These are phyloP conservation scores for Phoenix roebelenii DNA, from an alignment of 176 grass and related monocot genomes.

Conservation along the genomic window DNA sequence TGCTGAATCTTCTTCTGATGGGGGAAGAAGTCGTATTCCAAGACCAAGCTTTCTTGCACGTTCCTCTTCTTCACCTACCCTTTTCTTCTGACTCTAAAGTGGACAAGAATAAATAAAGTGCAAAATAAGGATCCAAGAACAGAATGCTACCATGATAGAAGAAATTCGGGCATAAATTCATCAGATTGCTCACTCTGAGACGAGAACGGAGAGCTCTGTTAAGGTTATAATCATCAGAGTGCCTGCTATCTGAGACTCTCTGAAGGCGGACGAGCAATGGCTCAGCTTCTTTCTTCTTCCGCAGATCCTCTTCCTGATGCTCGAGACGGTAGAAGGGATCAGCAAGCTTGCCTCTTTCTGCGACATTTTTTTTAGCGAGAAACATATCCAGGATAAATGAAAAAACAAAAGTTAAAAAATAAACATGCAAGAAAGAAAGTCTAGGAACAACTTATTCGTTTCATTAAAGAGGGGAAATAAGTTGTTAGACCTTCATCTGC, in stretches of 20 bases:
- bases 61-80: slow-evolving; percentile 57
- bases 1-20: slow-evolving; percentile 53
- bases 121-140: slow-evolving; percentile 22
- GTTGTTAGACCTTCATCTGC: slow-evolving; percentile 68
- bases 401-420: background rate
- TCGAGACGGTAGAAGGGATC: slow-evolving; percentile 96
- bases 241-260: slow-evolving; percentile 60
- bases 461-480: background rate
- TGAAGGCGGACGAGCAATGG: slow-evolving; percentile 82
- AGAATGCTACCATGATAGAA: slow-evolving; percentile 1
- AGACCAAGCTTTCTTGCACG: slow-evolving; percentile 66
- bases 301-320: slow-evolving; percentile 82
- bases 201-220: slow-evolving; percentile 68
- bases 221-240: slow-evolving; percentile 69
- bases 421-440: too few relatives aligned
- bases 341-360: slow-evolving; percentile 83
- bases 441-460: too few relatives aligned
- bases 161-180: slow-evolving; percentile 21
- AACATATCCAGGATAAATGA: background rate
- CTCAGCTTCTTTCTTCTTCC: slow-evolving; percentile 92
- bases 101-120: slow-evolving; percentile 19
- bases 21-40: slow-evolving; percentile 67
- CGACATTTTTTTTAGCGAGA: slow-evolving; percentile 18
- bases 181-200: slow-evolving; percentile 49
- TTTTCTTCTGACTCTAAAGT: slow-evolving; percentile 85